Base-by-base conservation (phyloP, 768 basidiomycete species). In the Leccinum rimulosum region DNA sequence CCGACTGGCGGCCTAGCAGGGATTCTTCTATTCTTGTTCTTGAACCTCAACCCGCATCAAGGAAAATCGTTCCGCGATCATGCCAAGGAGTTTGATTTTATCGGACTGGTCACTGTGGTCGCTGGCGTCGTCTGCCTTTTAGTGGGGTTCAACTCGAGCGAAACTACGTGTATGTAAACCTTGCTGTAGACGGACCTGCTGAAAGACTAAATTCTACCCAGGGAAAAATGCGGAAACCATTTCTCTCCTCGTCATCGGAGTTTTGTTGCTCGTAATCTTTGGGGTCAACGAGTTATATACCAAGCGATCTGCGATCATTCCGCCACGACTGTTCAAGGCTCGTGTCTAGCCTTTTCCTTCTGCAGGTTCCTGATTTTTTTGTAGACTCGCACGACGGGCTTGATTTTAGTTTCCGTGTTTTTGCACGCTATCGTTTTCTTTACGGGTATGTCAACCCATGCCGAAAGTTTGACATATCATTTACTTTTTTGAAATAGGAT, bases 311-410 rank as follows among this genome's bases (percentile, higher is more conserved):
- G 73, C 78, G 2, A 74, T 79, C 55, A 67, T 78, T 22, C 77
- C 78, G 0, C 73, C 75, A 3, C 71, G 79, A 25, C 49, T 79
- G 15, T 77, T 78, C 65, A 73, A 70, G 65, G 73, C 25, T 47
- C 60, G 56, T 43, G 62, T 58, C n/a, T 3, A 38, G 10, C 30
- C 9, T 45, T 30, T 17, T 7, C 11, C 31, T 54, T 36, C 14
- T 43, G 11, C 19, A 30, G 28, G 10, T 4, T 50, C 12, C 28
- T 59, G 30, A 65, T 49, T 19, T 43, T n/a, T 58, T 19, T 5
- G 6, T 55, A 75, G 71, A 79, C 77, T 3, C 71, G 76, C 30
- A 79, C 79, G 9, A 78, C 79, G 0, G 63, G 68, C 7, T 52
- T 69, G 12, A 55, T 75, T 45, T 43, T 79, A 9, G 56, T 76